Conservation (phyloP, 2,329 filamentous ascomycete species). For the Colletotrichum viniferum region DNA sequence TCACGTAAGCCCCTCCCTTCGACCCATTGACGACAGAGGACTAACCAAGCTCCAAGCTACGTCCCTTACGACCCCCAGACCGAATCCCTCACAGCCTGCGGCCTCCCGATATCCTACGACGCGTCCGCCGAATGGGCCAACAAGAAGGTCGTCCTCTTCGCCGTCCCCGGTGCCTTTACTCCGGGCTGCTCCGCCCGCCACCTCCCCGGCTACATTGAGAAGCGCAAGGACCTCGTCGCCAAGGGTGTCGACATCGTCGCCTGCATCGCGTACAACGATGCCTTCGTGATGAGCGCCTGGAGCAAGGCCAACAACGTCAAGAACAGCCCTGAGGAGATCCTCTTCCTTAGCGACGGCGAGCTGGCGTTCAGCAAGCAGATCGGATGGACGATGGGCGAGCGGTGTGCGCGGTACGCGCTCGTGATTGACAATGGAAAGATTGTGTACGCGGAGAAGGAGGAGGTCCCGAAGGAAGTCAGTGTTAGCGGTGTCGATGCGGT, state of each 20-base stretch:
- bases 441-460: slow-evolving; percentile 77
- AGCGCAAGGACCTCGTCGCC: slow-evolving; percentile 70
- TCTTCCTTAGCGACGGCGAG: slow-evolving; percentile 75
- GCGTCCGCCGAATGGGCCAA: slow-evolving; percentile 64
- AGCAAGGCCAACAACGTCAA: slow-evolving; percentile 84
- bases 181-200: slow-evolving; percentile 83
- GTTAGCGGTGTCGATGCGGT: slow-evolving; percentile 58
- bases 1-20: slow-evolving; percentile 52
- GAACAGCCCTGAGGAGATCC: slow-evolving; percentile 61
- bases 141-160: slow-evolving; percentile 61
- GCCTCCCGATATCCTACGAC: slow-evolving; percentile 77
- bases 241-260: slow-evolving; percentile 85
- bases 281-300: slow-evolving; percentile 87
- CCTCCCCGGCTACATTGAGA: slow-evolving; percentile 79
- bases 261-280: slow-evolving; percentile 83
- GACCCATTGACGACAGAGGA: not conserved
- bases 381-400: slow-evolving; percentile 76
- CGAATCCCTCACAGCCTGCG: slow-evolving; percentile 74
- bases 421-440: slow-evolving; percentile 84
- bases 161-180: slow-evolving; percentile 77
- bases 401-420: slow-evolving; percentile 80
- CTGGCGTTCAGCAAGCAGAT: slow-evolving; percentile 77
- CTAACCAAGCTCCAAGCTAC: slow-evolving; percentile 74
- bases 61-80: slow-evolving; percentile 75
- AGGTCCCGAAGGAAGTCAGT: slow-evolving; percentile 47